Base-by-base conservation (phyloP, 2,329 filamentous ascomycete genomes). In the Xylariaceae sp. region DNA sequence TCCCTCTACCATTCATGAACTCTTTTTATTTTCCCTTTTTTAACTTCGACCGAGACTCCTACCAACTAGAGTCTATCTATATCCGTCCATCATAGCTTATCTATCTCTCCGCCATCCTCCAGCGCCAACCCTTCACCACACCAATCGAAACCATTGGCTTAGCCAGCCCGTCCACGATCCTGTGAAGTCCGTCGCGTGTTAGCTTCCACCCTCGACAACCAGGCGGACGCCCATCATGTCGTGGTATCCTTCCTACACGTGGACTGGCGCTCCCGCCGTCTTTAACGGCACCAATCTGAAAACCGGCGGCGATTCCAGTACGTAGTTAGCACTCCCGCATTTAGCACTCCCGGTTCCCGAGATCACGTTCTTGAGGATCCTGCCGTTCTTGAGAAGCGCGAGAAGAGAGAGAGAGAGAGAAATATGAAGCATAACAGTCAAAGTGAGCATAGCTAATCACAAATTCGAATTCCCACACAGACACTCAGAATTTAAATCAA, bases 401-500 rank as follows among this genome's bases (percentile, higher is more conserved):
- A 50, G 27, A 43, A 58, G 34, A 37, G 19, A 19, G 19, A 19
- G 19, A 19, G 19, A 9, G 19, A 44, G 40, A n/a, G 34, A 30
- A 37, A 12, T 19, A 19, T 19, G 19, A 19, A 11, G 47, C 19
- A 26, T 6, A 46, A 35, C 9, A 6, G 12, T 39, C 43, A 19
- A 34, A 47, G 46, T 30, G 39, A 32, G 19, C 40, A 4, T 56
- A 34, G 48, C 57, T 61, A 58, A 65, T 49, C 27, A 51, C 32
- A 47, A 29, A 48, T 27, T 47, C 45, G 6, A 51, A 12, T 50
- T 47, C 30, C 19, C 42, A 48, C 32, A 62, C 70, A 96, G 91
- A 79, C 65, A 81, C 77, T 69, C 85, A 89, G 68, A 96, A 97
- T 75, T 74, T 96, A 70, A 97, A 97, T 80, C 90, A 95, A 83